Evolutionary conservation across 495 filamentous ascomycete species (phyloP), one percentile per base, ranked within the genome.

Genomic region (Neurospora hispaniola): DNA sequence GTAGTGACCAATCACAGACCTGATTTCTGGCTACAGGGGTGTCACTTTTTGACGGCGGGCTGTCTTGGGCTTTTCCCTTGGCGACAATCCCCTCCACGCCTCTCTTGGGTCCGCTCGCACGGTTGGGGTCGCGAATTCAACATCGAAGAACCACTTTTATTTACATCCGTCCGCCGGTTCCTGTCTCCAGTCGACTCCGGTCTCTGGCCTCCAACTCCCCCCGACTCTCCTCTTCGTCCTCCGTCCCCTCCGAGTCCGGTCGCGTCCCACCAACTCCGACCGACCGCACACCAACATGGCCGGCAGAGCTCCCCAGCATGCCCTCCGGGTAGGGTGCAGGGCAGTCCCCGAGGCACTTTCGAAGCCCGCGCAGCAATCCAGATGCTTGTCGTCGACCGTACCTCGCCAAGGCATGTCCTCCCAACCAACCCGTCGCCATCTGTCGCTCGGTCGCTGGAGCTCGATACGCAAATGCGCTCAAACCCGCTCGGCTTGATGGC

Each of bases 311-410:
- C 40, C 71, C 54, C 59, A 27, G 35, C 69, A 42, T 42, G 74
- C 73, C 77, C 76, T 80, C 10, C 59, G 77, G 76, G 78, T 42
- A 35, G 70, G 76, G 31, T 71, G 48, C 54, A 74, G 69, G 71
- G 7, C 71, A 59, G 74, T 74, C 54, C 54, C 54, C 69, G 72
- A 74, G 66, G 68, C 71, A 14, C 70, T 77, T 14, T 70, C 70
- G 18, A 70, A 9, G 41, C 40, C 59, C 7, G 42, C 69, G 18
- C 31, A 48, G 18, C 73, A 74, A 41, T 42, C 38, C 44, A 73
- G 79, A 72, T 75, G 73, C 39, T 73, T 82, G 16, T 80, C 79
- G 12, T 73, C 73, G 12, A 74, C 77, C 0, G 40, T 73, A 23
- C 68, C 73, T 66, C 74, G 69, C 12, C 69, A 74, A 76, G 74